Percentiles rank a stretch among this genome's conserved stretches.
These are phyloP conservation scores for Tolypocladium paradoxum DNA, from an alignment of 2,329 filamentous ascomycete genomes.

Conservation along the genomic window DNA sequence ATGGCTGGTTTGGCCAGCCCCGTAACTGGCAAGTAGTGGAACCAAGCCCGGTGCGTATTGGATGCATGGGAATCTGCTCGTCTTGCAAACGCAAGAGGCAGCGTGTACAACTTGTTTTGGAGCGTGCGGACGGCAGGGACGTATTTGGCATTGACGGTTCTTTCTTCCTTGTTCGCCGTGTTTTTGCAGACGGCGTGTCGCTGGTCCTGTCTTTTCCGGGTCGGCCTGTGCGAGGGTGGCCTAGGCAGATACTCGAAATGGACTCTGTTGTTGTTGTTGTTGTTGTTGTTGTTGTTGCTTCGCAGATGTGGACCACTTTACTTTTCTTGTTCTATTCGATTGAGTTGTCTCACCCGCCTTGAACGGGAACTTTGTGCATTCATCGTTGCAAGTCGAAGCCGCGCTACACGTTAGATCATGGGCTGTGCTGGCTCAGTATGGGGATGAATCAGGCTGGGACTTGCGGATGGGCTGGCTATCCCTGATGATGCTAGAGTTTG, in stretches of 20 bases:
- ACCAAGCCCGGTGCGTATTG: constrained; percentile 2
- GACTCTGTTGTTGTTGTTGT: background rate
- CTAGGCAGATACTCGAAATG: background rate
- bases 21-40: background rate
- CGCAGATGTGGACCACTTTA: constrained; percentile 35
- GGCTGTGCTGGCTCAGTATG: too few relatives aligned
- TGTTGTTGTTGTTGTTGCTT: constrained; percentile 1
- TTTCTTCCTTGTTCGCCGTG: constrained; percentile 3
- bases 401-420: background rate
- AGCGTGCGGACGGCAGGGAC: constrained; percentile 5
- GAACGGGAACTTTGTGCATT: background rate
- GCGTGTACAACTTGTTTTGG: constrained; percentile 12
- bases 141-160: constrained; percentile 5
- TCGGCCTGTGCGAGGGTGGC: background rate
- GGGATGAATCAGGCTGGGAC: too few relatives aligned
- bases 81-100: constrained; percentile 5
- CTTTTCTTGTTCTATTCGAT: background rate
- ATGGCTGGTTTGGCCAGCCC: background rate
- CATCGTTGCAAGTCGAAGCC: background rate
- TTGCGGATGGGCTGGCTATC: too few relatives aligned
- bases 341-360: background rate
- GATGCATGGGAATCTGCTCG: constrained; percentile 4
- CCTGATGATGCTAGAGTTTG: too few relatives aligned
- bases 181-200: constrained; percentile 1
- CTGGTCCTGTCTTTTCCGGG: background rate